These are phyloP conservation scores for Hemileccinum rubropunctum DNA, from an alignment of 768 basidiomycete genomes.

Conservation along the genomic window DNA sequence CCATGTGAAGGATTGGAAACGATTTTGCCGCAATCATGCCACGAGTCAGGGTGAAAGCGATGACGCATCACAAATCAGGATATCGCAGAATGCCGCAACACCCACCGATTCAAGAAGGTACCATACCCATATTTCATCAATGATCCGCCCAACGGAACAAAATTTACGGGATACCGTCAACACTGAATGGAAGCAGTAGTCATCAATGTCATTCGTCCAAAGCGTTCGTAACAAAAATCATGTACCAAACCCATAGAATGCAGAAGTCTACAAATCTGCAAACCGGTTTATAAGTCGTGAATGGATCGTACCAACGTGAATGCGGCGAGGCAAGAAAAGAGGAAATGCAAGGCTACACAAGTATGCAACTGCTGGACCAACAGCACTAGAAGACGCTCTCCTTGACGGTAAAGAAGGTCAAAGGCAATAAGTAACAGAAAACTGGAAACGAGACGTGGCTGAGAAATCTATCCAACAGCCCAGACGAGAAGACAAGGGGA, in stretches of 20 bases:
- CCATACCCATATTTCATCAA: no score
- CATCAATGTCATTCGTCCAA: constrained; percentile 25
- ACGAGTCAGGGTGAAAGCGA: no score
- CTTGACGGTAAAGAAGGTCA: constrained; percentile 35
- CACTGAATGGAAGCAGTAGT: constrained; percentile 10
- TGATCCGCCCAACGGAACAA: no score
- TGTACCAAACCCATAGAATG: constrained; percentile 22
- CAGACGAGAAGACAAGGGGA: constrained; percentile 22
- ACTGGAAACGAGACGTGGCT: constrained; percentile 18
- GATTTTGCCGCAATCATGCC: no score
- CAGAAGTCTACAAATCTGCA: constrained; percentile 35
- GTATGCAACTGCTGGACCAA: constrained; percentile 28
- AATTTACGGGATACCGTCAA: neutral
- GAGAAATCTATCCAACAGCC: constrained; percentile 34
- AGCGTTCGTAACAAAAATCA: constrained; percentile 23
- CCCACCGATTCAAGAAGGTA: no score
- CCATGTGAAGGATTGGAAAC: no score
- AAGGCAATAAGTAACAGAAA: constrained; percentile 35
- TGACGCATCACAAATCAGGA: no score
- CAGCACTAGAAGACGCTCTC: constrained; percentile 30
- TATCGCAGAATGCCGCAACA: no score
- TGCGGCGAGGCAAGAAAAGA: constrained; percentile 12
- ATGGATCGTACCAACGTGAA: constrained; percentile 13
- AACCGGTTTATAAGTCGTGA: constrained; percentile 8
- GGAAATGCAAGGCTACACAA: constrained; percentile 37